A percentile compares a stretch with the other conserved stretches of the same genome.
Evolutionary conservation across 148 eudicot species (phyloP).

Genomic region (Tetragonia tetragonoides): DNA sequence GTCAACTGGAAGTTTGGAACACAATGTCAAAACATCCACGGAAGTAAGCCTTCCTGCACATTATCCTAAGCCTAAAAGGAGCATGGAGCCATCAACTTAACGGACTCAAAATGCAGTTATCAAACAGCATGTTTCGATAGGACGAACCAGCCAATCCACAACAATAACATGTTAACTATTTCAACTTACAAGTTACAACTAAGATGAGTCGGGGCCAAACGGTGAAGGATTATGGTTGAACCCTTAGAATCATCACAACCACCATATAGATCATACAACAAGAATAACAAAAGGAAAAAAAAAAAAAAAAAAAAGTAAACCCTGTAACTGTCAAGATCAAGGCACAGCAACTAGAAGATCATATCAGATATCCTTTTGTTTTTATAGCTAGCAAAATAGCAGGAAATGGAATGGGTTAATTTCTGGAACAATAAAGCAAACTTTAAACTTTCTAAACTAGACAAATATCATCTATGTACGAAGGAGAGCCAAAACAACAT

Average conservation of each 20-base stretch:
- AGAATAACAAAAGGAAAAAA: not conserved
- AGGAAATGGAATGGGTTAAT: not conserved
- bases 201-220: not conserved
- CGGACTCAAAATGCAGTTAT: not conserved
- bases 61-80: no score
- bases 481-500: not conserved
- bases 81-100: no score
- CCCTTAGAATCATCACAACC: not conserved
- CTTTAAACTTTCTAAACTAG: not conserved
- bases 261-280: not conserved
- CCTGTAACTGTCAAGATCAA: no score
- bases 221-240: not conserved
- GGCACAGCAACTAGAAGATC: no score
- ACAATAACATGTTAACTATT: not conserved
- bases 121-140: not conserved
- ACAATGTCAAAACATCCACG: not conserved
- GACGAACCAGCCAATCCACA: not conserved
- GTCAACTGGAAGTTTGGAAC: not conserved
- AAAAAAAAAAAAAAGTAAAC: no score
- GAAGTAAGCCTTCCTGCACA: not conserved
- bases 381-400: not conserved
- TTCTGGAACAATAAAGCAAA: not conserved
- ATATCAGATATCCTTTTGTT: not conserved
- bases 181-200: not conserved
- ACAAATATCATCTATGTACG: not conserved